Base-by-base conservation (phyloP, 129 eudicot species). In the Flaveria sonorensis region DNA sequence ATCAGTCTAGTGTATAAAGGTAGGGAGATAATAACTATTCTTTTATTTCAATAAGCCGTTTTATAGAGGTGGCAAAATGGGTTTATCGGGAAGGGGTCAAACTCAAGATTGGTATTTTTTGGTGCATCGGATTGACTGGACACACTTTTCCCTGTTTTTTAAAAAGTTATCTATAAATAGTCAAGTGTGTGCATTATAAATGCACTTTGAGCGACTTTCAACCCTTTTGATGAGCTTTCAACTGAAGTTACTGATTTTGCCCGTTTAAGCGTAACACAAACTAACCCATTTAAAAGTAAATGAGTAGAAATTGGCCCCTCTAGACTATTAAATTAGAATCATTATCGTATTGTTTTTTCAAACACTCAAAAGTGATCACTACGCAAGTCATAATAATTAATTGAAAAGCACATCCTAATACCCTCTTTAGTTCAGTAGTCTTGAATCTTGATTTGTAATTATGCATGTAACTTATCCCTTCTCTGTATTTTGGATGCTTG, bases 401-500 rank as follows among this genome's bases (percentile, higher is more conserved):
- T 14, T 50, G 16, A 50, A 50, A 50, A 50, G 55, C 55, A 50
- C 0, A 15, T 14, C 55, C 19, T 3, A 14, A 14, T 50, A 50
- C 55, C 55, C 55, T 50, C n/a, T 50, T 50, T 4, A 50, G n/a
- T 50, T 55, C 11, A 40, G 39, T 75, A 75, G 23, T 75, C 15
- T 7, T 32, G 63, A 65, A 75, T 63, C 72, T 63, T 47, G 47
- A 66, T 39, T 48, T 75, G 72, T 30, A 39, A 45, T 21, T 47
- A 50, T 21, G 36, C 16, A 11, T 70, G 51, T 72, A 72, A 73
- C 73, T 8, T 32, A 28, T 53, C 30, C 10, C 26, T 55, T 71
- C 36, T 40, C 7, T 70, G 70, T 61, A 61, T 74, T 61, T 73
- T n/a, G 50, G 65, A 23, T 76, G 59, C 56, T 56, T 77, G 66